Conservation (phyloP, 2,329 filamentous ascomycete species). For the Epichloe sibirici region DNA sequence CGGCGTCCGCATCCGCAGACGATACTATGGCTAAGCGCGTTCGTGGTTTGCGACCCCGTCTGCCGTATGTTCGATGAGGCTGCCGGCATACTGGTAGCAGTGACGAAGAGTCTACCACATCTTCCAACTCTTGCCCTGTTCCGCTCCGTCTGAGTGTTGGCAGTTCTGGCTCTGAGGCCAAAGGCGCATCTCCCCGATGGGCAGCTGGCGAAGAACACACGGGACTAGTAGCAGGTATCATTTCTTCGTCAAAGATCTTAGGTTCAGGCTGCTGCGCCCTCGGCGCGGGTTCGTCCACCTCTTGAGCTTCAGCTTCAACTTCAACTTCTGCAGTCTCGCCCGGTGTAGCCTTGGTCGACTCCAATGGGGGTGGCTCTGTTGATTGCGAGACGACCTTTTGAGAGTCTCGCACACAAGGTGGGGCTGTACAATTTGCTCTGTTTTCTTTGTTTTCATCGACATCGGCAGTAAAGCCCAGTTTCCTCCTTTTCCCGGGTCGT, state of each 20-base stretch:
- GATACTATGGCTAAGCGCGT: conserved; percentile 2
- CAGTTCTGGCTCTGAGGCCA: conserved; percentile 22
- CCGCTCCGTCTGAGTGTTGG: conserved; percentile 17
- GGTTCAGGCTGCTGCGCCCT: not conserved
- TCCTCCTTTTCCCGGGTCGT: conserved; percentile 17
- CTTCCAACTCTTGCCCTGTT: conserved; percentile 6
- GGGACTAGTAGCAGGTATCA: conserved; percentile 28
- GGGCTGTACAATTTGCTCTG: not conserved
- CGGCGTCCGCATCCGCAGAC: not conserved
- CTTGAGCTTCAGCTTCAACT: not conserved
- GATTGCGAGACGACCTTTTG: conserved; percentile 14
- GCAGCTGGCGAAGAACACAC: conserved; percentile 17
- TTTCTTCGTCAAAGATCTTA: conserved; percentile 19
- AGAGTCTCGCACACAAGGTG: conserved; percentile 12
- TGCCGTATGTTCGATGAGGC: conserved; percentile 4
- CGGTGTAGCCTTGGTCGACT: conserved; percentile 24
- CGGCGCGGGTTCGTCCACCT: not conserved
- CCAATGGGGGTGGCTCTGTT: conserved; percentile 12
- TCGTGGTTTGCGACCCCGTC: not conserved
- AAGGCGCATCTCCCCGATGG: conserved; percentile 8
- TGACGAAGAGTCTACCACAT: conserved; percentile 17
- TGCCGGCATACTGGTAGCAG: conserved; percentile 12
- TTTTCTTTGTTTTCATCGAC: not conserved
- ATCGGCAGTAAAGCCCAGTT: not conserved
- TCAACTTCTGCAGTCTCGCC: conserved; percentile 10